Evolutionary conservation across 2,329 filamentous ascomycete genomes (phyloP), one percentile per base, ranked within the genome.

Genomic region (Fusarium haematococcum): DNA sequence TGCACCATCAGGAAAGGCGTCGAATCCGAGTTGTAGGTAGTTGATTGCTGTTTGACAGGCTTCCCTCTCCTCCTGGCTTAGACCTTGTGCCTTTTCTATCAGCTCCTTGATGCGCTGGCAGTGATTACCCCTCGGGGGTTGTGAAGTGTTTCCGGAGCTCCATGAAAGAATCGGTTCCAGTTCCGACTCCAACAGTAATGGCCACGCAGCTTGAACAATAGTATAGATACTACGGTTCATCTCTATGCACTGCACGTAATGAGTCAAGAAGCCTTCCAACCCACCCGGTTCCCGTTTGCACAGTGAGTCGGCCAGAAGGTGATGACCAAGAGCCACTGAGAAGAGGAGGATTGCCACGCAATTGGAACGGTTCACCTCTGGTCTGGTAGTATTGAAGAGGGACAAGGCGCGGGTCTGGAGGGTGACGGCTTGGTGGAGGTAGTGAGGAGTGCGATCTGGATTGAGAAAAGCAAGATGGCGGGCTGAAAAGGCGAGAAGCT

Each of bases 401-500:
- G 70, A 76, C 0, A 77, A 11, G 0, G 75, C 75, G 1, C 61
- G 48, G 1, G 60, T 77, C 1, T 77, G 75, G 0, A 77, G 1
- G 0, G 39, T 33, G 0, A 70, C 39, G 2, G 75, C 68, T 45
- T 65, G 65, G 0, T 70, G 3, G 0, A 68, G 64, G 1, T 76
- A 73, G 0, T 9, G 14, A 0, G 7, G 5, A 0, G 62, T 35
- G 0, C 54, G 60, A 0, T 68, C 63, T 0, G 66, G 52, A 11
- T 59, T n/a, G 2, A 72, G n/a, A 1, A 20, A 32, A 0, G 70
- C 63, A 0, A 77, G 30, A 30, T 77, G 75, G 0, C 66, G 65
- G 2, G 75, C 75, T 7, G 75, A 76, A 14, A 76, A 68, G 2
- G 75, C 75, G 1, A 77, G 18, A 0, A 74, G 16, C 2, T 70